Conservation (phyloP, 495 filamentous ascomycete species). For the Hypoxylon intermedium region DNA sequence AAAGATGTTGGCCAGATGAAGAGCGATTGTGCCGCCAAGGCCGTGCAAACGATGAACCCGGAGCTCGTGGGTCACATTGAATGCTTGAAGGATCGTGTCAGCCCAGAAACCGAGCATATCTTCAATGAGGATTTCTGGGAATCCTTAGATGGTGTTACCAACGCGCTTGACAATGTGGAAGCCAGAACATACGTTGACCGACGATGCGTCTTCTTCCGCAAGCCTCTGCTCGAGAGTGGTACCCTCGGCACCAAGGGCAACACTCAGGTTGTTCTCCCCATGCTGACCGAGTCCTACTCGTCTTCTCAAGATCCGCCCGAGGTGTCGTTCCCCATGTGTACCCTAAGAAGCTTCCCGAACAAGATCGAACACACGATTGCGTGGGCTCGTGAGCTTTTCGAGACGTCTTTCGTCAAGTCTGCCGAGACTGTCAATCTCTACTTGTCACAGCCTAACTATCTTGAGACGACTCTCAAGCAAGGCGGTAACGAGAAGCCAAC, state of each 20-base stretch:
- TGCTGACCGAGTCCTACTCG: constrained; percentile 95
- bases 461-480: constrained; percentile 88
- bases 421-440: constrained; percentile 97
- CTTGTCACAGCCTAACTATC: constrained; percentile 87
- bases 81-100: constrained; percentile 86
- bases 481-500: constrained; percentile 96
- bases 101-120: constrained; percentile 89
- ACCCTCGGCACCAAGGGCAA: constrained; percentile 99
- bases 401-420: constrained; percentile 89
- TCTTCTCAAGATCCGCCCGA: constrained; percentile 98
- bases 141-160: constrained; percentile 88
- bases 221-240: constrained; percentile 94
- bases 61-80: constrained; percentile 85
- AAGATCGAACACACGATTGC: constrained; percentile 99
- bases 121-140: constrained; percentile 97
- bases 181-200: constrained; percentile 97
- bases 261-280: constrained; percentile 90
- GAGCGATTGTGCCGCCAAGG: constrained; percentile 91
- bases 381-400: constrained; percentile 95
- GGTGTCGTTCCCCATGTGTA: constrained; percentile 99
- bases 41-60: constrained; percentile 93
- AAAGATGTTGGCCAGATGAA: constrained; percentile 96
- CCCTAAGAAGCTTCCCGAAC: constrained; percentile 96
- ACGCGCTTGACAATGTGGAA: constrained; percentile 97
- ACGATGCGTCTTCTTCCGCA: constrained; percentile 97